Conservation (phyloP, 2,329 filamentous ascomycete genomes). For the Drechmeria coniospora region DNA sequence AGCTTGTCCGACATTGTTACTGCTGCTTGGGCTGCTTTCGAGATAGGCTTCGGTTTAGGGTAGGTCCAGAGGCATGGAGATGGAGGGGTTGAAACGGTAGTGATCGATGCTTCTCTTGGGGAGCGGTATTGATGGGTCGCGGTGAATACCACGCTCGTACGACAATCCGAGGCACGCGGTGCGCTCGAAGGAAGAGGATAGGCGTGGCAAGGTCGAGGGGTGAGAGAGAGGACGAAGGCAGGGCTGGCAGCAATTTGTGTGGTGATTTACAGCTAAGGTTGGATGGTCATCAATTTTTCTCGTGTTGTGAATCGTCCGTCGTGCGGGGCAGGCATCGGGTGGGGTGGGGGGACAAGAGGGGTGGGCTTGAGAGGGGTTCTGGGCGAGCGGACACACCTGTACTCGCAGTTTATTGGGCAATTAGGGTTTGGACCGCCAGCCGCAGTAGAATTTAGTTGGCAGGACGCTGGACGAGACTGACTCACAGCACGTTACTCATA, state of each 20-base stretch:
- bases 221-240: conserved; percentile 3
- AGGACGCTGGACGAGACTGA: too few species aligned
- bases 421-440: too few species aligned
- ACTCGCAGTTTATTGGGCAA: too few species aligned
- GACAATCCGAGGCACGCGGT: conserved; percentile 7
- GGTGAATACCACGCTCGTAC: conserved; percentile 3
- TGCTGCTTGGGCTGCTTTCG: conserved; percentile 9
- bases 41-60: conserved; percentile 1
- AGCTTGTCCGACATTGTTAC: conserved; percentile 78
- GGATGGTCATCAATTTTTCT: conserved; percentile 25
- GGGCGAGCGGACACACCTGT: background rate
- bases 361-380: background rate
- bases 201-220: conserved; percentile 1
- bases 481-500: too few species aligned
- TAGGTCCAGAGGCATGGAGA: conserved; percentile 2
- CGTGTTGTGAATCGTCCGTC: conserved; percentile 22
- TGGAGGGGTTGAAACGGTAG: too few species aligned
- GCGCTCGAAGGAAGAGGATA: conserved; percentile 1
- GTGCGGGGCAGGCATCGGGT: conserved; percentile 21
- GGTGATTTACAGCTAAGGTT: conserved; percentile 7
- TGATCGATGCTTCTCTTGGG: background rate
- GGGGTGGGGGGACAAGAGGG: conserved; percentile 1
- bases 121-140: background rate
- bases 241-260: conserved; percentile 6
- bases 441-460: too few species aligned